phyloP scores from a whole-genome alignment of 257 asterid species.

The Anisodus tanguticus region DNA sequence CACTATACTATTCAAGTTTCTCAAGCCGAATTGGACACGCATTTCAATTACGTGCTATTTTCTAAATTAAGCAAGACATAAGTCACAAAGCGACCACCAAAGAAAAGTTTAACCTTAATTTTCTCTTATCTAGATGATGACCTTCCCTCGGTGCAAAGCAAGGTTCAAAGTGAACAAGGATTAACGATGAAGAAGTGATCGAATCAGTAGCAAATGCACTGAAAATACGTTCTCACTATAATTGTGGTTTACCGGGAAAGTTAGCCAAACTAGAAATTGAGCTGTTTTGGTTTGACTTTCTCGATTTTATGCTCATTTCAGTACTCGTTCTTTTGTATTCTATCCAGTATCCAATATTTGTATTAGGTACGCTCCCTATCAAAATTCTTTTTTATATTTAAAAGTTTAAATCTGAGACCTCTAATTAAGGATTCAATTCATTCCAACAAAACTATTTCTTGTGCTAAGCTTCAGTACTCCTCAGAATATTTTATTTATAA shows the following conservation, averaged over 20 bases:
- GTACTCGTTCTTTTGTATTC: no score
- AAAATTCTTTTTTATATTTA: no score
- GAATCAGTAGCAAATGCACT: background rate
- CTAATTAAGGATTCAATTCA: background rate
- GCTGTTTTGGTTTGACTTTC: background rate
- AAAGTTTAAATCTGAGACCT: no score
- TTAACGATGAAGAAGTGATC: background rate
- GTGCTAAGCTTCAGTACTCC: background rate
- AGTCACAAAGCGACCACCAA: background rate
- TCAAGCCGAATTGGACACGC: slow-evolving; percentile 2
- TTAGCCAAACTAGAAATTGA: background rate
- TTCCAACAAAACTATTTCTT: background rate
- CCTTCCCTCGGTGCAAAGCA: background rate
- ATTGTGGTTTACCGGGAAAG: background rate
- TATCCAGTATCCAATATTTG: background rate
- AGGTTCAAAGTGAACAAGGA: background rate
- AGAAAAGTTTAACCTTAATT: background rate
- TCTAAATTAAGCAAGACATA: slow-evolving; percentile 11
- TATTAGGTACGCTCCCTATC: no score
- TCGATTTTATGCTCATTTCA: background rate
- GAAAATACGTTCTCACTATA: background rate
- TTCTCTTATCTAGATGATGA: background rate
- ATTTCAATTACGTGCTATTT: background rate
- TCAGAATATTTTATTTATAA: background rate
- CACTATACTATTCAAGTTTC: background rate